Evolutionary conservation across 306 rosid species (phyloP).

Genomic region (Prunus mongolica): DNA sequence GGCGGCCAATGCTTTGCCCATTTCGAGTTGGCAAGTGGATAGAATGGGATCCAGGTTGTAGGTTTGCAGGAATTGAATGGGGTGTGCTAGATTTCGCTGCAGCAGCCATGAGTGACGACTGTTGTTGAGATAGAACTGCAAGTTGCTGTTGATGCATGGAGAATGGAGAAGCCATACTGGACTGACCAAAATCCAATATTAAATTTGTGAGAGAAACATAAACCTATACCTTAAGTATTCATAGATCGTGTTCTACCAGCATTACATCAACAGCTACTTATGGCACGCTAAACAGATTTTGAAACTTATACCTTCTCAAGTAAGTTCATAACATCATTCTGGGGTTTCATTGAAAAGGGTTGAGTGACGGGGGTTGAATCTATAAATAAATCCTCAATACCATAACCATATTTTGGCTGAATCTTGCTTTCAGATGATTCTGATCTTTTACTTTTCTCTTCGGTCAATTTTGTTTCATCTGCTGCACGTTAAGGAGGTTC

Average conservation of each 20-base stretch:
- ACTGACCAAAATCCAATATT: conserved; percentile 3
- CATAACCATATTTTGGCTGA: conserved; percentile 5
- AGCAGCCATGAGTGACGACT: neutral
- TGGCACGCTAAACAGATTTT: neutral
- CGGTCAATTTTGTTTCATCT: conserved; percentile 1
- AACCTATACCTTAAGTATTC: neutral
- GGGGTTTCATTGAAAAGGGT: conserved; percentile 1
- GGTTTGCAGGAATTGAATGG: neutral
- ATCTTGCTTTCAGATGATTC: conserved; percentile 6
- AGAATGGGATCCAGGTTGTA: conserved; percentile 4
- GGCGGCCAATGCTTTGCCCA: conserved; percentile 7
- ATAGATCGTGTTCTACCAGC: neutral
- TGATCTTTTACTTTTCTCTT: neutral
- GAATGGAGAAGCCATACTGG: conserved; percentile 12
- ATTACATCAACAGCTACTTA: neutral
- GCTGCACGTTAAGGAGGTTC: conserved; percentile 10
- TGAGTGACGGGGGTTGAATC: conserved; percentile 2
- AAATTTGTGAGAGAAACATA: neutral
- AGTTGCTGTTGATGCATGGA: conserved; percentile 14
- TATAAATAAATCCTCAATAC: conserved; percentile 9
- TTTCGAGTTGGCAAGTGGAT: neutral
- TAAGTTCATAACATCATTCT: conserved; percentile 5
- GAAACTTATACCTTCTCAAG: conserved; percentile 11
- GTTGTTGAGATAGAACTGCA: conserved; percentile 12
- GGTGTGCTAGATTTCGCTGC: conserved; percentile 2